A percentile compares a stretch with the other conserved stretches of the same genome.
These are phyloP conservation scores for Candida pini DNA, from an alignment of 805 yeast species.

Conservation along the genomic window DNA sequence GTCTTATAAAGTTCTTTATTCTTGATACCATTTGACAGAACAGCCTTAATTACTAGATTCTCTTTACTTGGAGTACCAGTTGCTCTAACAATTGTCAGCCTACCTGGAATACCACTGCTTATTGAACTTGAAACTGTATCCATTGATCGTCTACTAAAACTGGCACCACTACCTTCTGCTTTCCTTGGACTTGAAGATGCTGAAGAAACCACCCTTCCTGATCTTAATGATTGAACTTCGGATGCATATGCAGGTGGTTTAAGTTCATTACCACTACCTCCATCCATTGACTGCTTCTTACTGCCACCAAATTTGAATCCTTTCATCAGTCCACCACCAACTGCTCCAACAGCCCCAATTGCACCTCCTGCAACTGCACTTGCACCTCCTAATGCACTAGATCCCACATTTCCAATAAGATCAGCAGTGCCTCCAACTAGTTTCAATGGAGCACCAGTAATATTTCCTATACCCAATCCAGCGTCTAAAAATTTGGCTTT, in stretches of 20 bases:
- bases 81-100: constrained; percentile 41
- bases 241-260: constrained; percentile 21
- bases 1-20: constrained; percentile 63
- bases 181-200: constrained; percentile 9
- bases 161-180: background rate
- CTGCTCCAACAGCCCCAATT: constrained; percentile 37
- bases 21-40: constrained; percentile 33
- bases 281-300: constrained; percentile 14
- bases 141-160: constrained; percentile 17
- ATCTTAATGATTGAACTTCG: constrained; percentile 34
- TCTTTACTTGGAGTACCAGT: constrained; percentile 15
- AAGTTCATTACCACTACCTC: constrained; percentile 10
- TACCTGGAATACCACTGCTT: constrained; percentile 44
- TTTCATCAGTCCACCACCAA: constrained; percentile 29
- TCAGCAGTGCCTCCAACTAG: constrained; percentile 39
- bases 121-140: constrained; percentile 32
- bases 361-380: constrained; percentile 36
- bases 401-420: constrained; percentile 34
- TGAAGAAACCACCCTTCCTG: constrained; percentile 22
- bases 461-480: constrained; percentile 23
- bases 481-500: constrained; percentile 55
- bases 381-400: constrained; percentile 35
- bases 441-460: constrained; percentile 43
- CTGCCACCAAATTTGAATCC: constrained; percentile 14
- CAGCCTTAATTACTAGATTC: constrained; percentile 47